Conservation (phyloP, 2,329 filamentous ascomycete species). For the Colletotrichum spinosum region DNA sequence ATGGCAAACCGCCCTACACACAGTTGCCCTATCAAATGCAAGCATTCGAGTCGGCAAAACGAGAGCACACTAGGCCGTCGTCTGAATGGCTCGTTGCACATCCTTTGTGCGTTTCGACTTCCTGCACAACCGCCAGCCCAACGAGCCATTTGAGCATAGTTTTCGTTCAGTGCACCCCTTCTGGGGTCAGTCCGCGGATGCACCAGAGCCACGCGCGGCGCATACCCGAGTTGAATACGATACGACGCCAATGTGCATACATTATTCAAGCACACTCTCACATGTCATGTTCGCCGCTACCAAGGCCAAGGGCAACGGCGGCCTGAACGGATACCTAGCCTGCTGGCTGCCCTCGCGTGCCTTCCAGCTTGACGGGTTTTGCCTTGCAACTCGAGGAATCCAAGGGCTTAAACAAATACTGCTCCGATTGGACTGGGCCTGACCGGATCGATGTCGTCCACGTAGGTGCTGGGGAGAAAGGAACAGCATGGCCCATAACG, state of each 20-base stretch:
- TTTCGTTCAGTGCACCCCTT: no score
- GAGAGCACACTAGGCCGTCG: slow-evolving; percentile 12
- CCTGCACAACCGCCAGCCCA: slow-evolving; percentile 34
- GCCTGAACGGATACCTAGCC: slow-evolving; percentile 4
- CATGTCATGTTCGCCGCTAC: slow-evolving; percentile 29
- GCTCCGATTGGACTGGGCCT: background rate
- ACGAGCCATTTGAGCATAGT: slow-evolving; percentile 4
- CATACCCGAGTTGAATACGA: slow-evolving; percentile 23
- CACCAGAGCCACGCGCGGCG: slow-evolving; percentile 8
- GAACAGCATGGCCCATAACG: slow-evolving; percentile 18
- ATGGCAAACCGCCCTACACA: slow-evolving; percentile 15
- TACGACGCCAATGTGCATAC: slow-evolving; percentile 33
- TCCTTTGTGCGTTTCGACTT: slow-evolving; percentile 37
- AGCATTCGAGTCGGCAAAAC: slow-evolving; percentile 9
- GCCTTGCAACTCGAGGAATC: slow-evolving; percentile 22
- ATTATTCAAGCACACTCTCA: slow-evolving; percentile 33
- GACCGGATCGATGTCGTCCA: background rate
- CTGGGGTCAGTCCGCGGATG: background rate
- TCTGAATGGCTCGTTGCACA: slow-evolving; percentile 33
- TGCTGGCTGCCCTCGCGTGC: slow-evolving; percentile 29
- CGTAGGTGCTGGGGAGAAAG: slow-evolving; percentile 6
- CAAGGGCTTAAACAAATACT: slow-evolving; percentile 23
- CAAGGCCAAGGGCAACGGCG: slow-evolving; percentile 24
- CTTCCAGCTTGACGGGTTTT: background rate
- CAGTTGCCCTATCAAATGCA: slow-evolving; percentile 18